Conservation (phyloP, 106 monocot genomes). For the Ottelia alismoides region DNA sequence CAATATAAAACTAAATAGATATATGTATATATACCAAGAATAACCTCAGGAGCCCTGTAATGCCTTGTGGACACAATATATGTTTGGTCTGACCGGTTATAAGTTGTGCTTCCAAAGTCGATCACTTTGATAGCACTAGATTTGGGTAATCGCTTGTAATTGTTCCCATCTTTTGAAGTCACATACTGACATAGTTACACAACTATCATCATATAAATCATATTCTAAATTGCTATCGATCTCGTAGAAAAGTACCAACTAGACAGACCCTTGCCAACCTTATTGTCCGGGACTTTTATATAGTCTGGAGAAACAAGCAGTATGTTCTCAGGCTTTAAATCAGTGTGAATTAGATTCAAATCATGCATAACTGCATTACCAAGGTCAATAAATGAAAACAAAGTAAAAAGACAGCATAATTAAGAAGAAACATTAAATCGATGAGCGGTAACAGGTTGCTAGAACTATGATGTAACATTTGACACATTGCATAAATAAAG, state of each 20-base stretch:
- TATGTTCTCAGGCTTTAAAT: conserved; percentile 86
- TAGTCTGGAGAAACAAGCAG: conserved; percentile 62
- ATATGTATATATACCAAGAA: conserved; percentile 39
- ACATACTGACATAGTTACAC: too few species aligned
- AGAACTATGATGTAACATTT: background rate
- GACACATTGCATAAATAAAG: background rate
- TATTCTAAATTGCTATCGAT: too few species aligned
- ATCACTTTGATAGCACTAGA: conserved; percentile 82
- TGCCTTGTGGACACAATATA: conserved; percentile 82
- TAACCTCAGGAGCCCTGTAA: conserved; percentile 89
- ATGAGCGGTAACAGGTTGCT: too few species aligned
- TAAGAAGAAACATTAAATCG: too few species aligned
- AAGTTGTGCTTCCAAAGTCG: conserved; percentile 89
- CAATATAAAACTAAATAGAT: too few species aligned
- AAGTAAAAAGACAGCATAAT: too few species aligned
- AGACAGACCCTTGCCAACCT: conserved; percentile 12
- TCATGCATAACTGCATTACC: conserved; percentile 98
- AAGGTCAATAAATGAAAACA: conserved; percentile 25
- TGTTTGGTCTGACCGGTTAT: conserved; percentile 37
- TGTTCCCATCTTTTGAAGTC: too few species aligned
- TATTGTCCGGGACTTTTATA: conserved; percentile 56
- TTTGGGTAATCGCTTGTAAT: conserved; percentile 52
- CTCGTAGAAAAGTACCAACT: background rate
- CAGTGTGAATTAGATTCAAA: conserved; percentile 17
- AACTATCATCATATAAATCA: too few species aligned